Base-by-base conservation (phyloP, 2,329 filamentous ascomycete genomes). In the Ceratocystis albifundus region DNA sequence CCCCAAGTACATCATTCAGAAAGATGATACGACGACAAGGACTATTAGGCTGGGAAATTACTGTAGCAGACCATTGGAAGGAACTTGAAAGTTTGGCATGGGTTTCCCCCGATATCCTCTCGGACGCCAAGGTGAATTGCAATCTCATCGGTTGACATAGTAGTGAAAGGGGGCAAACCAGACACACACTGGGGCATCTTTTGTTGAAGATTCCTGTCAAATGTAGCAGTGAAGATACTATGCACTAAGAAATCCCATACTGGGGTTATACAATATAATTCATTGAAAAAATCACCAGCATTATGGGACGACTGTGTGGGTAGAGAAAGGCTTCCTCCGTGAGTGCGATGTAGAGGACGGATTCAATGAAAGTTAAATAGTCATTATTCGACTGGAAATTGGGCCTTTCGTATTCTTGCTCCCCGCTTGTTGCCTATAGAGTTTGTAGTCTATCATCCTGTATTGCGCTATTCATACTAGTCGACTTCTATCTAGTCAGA, bases 51-150 rank as follows among this genome's bases (percentile, higher is more conserved):
- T 64, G 46, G 62, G 30, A 36, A 10, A 22, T 64, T 25, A 22
- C 46, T 4, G 41, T n/a, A 53, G 62, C 48, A 17, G 62, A 64
- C 2, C 62, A 64, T 30, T 64, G 62, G 62, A 55, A 64, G 36
- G 62, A 64, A 36, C 50, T 64, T 20, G 50, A 53, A 53, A 32
- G 50, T 25, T 36, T 53, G 28, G 28, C 20, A 32, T n/a, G 32
- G 1, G 3, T 36, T 48, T 15, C 17, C 12, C 46, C 28, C 5
- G 36, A 10, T 4, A 5, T 55, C 4, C n/a, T 36, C 8, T 36
- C n/a, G 8, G 8, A 44, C 8, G n/a, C n/a, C 1, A 8, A 30
- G 15, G n/a, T 32, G 20, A 10, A 36, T n/a, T 55, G 4, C 41
- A 6, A 36, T 20, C 50, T 25, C 44, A 64, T 28, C 17, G 8